Percentiles rank a stretch among this genome's conserved stretches.
Evolutionary conservation across 2,329 filamentous ascomycete genomes (phyloP).

Genomic region (Elsinoe batatas): DNA sequence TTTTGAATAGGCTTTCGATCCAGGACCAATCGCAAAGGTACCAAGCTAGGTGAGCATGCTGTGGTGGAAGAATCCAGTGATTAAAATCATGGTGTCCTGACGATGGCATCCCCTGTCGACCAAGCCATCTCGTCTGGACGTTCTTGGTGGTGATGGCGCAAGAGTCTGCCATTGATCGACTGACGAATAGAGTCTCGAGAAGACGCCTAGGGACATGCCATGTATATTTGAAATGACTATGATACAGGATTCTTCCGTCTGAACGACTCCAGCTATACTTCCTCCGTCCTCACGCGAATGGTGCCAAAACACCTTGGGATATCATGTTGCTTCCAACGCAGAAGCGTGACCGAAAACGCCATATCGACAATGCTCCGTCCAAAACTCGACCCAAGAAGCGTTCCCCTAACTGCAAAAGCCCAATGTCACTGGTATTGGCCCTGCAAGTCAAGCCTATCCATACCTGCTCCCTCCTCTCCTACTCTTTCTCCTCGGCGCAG

Average conservation of each 20-base stretch:
- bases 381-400: neutral
- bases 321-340: neutral
- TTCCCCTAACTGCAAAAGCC: neutral
- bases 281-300: neutral
- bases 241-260: neutral
- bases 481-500: slow-evolving; percentile 30
- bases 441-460: neutral
- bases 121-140: no score
- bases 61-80: no score
- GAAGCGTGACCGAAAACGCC: neutral
- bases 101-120: no score
- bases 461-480: slow-evolving; percentile 26
- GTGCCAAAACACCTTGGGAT: neutral
- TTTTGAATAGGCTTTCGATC: no score
- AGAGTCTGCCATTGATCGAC: no score
- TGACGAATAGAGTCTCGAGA: no score
- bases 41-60: no score
- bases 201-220: neutral
- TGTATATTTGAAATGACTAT: neutral
- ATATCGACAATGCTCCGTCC: neutral
- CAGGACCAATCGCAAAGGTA: no score
- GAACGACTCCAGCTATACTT: neutral
- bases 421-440: neutral
- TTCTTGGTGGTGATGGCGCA: no score
- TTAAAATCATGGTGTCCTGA: no score